Percentiles rank a stretch among this genome's conserved stretches.
phyloP scores from a whole-genome alignment of 306 rosid genomes.

The Vigna mungo region DNA sequence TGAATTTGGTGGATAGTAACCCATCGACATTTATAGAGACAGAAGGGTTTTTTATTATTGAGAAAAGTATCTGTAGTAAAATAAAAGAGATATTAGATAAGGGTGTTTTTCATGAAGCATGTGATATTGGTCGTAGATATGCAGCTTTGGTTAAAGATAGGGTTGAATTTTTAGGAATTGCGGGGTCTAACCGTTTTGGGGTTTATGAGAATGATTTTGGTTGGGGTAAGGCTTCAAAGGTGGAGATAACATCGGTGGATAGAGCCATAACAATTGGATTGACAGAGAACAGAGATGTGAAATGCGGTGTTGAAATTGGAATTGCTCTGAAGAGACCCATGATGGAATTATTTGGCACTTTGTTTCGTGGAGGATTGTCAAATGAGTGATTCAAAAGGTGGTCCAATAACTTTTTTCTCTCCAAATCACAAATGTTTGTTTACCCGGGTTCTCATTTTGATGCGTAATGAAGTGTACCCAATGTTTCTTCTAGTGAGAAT shows the following conservation, averaged over 20 bases:
- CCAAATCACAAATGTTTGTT: too few species aligned
- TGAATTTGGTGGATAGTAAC: not conserved
- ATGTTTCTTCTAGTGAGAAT: too few species aligned
- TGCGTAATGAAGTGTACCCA: too few species aligned
- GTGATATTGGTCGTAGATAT: not conserved
- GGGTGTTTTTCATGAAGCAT: slow-evolving; percentile 9
- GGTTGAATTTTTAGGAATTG: slow-evolving; percentile 18
- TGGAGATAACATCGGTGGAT: slow-evolving; percentile 45
- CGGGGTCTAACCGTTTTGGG: slow-evolving; percentile 55
- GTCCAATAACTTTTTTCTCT: too few species aligned
- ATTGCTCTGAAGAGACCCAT: slow-evolving; percentile 29
- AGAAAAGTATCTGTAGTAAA: not conserved
- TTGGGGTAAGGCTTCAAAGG: slow-evolving; percentile 58
- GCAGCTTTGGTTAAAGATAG: not conserved
- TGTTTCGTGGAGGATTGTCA: not conserved
- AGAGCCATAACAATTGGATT: slow-evolving; percentile 31
- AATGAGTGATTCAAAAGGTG: not conserved
- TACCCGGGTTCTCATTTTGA: too few species aligned
- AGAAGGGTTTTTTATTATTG: slow-evolving; percentile 27
- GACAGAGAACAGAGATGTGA: not conserved
- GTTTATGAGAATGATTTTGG: slow-evolving; percentile 58
- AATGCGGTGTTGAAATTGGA: slow-evolving; percentile 45
- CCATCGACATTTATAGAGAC: not conserved
- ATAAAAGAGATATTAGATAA: slow-evolving; percentile 1
- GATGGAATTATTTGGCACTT: slow-evolving; percentile 21